phyloP scores from a whole-genome alignment of 2,329 filamentous ascomycete genomes.

The Akanthomyces dipterigenus region DNA sequence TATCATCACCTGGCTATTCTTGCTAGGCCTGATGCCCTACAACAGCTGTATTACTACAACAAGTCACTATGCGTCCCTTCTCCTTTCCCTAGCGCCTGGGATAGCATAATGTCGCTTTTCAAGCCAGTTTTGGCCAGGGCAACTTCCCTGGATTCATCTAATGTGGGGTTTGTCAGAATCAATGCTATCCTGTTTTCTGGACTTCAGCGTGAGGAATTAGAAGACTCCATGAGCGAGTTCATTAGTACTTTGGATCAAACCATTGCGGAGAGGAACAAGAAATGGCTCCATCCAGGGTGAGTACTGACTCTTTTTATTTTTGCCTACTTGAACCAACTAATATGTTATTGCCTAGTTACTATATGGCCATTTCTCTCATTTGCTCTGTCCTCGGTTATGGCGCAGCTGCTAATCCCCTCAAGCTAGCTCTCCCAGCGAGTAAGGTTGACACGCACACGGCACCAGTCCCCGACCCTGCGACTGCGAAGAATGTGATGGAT shows the following conservation, averaged over 20 bases:
- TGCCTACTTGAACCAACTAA: no score
- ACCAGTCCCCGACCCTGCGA: background rate
- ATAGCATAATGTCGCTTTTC: constrained; percentile 65
- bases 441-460: constrained; percentile 19
- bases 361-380: constrained; percentile 24
- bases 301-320: no score
- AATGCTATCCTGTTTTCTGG: constrained; percentile 59
- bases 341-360: no score
- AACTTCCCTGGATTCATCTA: constrained; percentile 33
- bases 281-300: constrained; percentile 45
- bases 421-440: constrained; percentile 15
- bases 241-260: constrained; percentile 47
- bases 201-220: constrained; percentile 39
- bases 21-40: constrained; percentile 59
- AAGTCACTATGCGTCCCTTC: constrained; percentile 63
- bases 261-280: constrained; percentile 43
- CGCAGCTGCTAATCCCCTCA: constrained; percentile 37
- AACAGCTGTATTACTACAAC: constrained; percentile 66
- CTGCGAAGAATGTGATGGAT: constrained; percentile 21
- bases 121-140: constrained; percentile 44
- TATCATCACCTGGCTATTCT: no score
- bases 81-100: constrained; percentile 60
- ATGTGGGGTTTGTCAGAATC: constrained; percentile 54
- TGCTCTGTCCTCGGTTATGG: constrained; percentile 30
- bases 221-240: constrained; percentile 41